Conservation (phyloP, 345 rosid genomes). For the Rubroshorea leprosula region DNA sequence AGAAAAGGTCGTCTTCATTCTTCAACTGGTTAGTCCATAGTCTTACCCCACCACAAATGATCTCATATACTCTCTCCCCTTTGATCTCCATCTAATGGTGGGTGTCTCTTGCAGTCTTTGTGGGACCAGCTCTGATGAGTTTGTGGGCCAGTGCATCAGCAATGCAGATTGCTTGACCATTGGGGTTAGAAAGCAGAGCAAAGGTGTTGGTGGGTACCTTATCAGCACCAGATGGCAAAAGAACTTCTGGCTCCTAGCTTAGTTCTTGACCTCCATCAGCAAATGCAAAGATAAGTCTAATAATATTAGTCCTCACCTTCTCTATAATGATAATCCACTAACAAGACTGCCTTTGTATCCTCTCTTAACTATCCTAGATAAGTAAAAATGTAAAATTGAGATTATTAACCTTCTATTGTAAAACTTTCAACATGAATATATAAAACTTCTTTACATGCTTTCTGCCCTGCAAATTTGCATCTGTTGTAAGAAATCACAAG, state of each 20-base stretch:
- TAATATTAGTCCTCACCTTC: too few relatives aligned
- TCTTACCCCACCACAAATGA: not conserved
- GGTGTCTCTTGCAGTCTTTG: constrained; percentile 47
- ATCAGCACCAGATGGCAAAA: constrained; percentile 91
- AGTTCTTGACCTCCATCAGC: too few relatives aligned
- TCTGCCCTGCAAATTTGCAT: too few relatives aligned
- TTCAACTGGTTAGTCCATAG: constrained; percentile 48
- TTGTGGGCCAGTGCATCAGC: constrained; percentile 76
- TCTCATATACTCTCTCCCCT: constrained; percentile 11
- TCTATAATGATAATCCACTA: too few relatives aligned
- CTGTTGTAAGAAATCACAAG: too few relatives aligned
- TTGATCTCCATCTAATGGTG: constrained; percentile 18
- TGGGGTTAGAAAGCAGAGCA: constrained; percentile 92
- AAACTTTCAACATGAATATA: too few relatives aligned
- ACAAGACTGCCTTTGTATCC: too few relatives aligned
- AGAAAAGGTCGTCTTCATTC: constrained; percentile 58
- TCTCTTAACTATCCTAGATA: too few relatives aligned
- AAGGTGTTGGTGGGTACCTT: constrained; percentile 71
- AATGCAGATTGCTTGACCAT: constrained; percentile 75
- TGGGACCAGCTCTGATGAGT: constrained; percentile 65
- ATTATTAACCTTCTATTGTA: too few relatives aligned
- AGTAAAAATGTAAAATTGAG: too few relatives aligned
- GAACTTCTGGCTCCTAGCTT: constrained; percentile 97
- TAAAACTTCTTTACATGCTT: too few relatives aligned
- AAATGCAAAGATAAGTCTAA: too few relatives aligned